These are phyloP conservation scores for Paramecium biaurelia DNA, from an alignment of 73 alveolate genomes.

Conservation along the genomic window DNA sequence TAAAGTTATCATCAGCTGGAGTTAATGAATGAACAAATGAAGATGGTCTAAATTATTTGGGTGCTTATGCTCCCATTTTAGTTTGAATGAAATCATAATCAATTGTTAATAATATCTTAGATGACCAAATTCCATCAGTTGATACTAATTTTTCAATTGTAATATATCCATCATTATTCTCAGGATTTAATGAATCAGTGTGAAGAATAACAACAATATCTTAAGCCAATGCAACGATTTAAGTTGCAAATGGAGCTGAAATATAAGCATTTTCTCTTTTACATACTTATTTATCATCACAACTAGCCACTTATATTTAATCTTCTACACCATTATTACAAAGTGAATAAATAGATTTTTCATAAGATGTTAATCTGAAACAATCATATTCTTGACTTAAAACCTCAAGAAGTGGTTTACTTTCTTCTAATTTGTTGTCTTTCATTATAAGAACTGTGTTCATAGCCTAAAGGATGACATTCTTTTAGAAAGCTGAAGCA, in stretches of 20 bases:
- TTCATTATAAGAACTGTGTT: neutral
- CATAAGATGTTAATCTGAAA: neutral
- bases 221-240: neutral
- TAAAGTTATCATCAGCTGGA: neutral
- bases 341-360: neutral
- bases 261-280: neutral
- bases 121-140: neutral
- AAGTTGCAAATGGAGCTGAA: neutral
- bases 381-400: neutral
- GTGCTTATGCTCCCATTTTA: neutral
- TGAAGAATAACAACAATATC: neutral
- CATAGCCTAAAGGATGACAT: neutral
- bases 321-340: constrained; percentile 11
- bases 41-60: neutral
- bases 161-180: neutral
- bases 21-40: neutral
- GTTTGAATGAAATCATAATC: neutral
- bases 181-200: constrained; percentile 5
- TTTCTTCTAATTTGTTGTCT: neutral
- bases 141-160: neutral
- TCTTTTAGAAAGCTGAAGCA: neutral
- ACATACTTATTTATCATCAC: neutral
- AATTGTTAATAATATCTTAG: neutral
- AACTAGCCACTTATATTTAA: neutral
- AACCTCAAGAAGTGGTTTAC: neutral